These are phyloP conservation scores for Candolleomyces efflorescens DNA, from an alignment of 768 basidiomycete genomes.

Conservation along the genomic window DNA sequence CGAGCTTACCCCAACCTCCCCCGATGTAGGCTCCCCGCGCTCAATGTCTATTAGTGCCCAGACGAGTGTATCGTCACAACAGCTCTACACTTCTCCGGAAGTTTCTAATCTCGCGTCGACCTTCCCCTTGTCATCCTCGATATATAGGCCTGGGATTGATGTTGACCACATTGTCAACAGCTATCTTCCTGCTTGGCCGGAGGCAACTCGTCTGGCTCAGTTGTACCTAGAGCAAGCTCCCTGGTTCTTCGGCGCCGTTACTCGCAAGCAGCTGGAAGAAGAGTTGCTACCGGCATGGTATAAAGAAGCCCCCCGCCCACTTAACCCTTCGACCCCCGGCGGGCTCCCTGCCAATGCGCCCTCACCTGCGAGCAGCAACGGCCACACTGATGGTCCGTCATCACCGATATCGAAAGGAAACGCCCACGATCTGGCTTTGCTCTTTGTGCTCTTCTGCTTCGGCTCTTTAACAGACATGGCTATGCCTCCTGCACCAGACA, in stretches of 20 bases:
- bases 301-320: conserved; percentile 37
- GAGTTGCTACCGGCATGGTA: conserved; percentile 68
- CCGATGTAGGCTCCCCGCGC: neutral
- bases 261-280: conserved; percentile 56
- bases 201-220: conserved; percentile 55
- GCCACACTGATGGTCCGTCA: neutral
- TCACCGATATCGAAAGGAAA: conserved; percentile 7
- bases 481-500: conserved; percentile 49
- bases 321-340: conserved; percentile 2
- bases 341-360: conserved; percentile 5
- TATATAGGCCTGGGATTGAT: conserved; percentile 24
- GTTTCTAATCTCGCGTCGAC: conserved; percentile 8
- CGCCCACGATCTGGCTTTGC: conserved; percentile 58
- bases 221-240: conserved; percentile 75
- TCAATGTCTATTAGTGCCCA: neutral
- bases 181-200: conserved; percentile 56
- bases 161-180: conserved; percentile 41
- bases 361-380: conserved; percentile 4
- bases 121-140: conserved; percentile 2
- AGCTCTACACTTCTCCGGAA: conserved; percentile 1
- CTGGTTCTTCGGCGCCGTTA: conserved; percentile 77
- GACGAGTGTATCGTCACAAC: neutral
- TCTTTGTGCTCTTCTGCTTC: conserved; percentile 61
- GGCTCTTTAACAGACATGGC: conserved; percentile 55
- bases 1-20: conserved; percentile 5